Evolutionary conservation across 257 asterid genomes (phyloP), one percentile per base, ranked within the genome.

Genomic region (Capsicum baccatum): DNA sequence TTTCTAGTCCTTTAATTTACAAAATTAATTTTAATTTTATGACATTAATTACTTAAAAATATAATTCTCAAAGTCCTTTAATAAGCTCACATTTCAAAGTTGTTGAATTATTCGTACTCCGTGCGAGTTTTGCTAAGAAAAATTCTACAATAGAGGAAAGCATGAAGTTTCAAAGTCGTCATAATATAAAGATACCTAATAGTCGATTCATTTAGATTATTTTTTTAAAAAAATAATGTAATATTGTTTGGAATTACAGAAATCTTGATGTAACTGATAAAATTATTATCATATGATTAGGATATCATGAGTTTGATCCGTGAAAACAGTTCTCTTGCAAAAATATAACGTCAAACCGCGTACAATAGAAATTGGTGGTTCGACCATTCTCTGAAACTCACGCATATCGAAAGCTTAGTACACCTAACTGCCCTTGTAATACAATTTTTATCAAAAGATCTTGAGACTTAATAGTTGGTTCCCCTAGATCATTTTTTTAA

Each of bases 131-230:
- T 68, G 50, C 78, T 7, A 3, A 14, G 0, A 15, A 56, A 17
- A 16, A 17, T 1, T 2, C 33, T n/a, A 39, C 13, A 67, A 68
- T 37, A 15, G 26, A 21, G 13, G 52, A 7, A 8, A 37, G 21
- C 54, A 2, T 68, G 78, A 68, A 68, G 8, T 68, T 68, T 68
- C 78, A 15, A 68, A 68, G 78, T 67, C 74, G 50, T 14, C 14
- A 35, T 1, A 17, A 26, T 26, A 26, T 26, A 4, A 16, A 17
- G 21, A 58, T 6, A 58, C 9, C 26, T 58, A 58, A 58, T 16
- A 58, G 10, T 58, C 11, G 5, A 1, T 58, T 58, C 64, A 16
- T 17, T 1, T 54, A 0, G 58, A 54, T 42, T 42, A 1, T 0
- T 10, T 5, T 17, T 8, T 16, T 58, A 2, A 0, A 0, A 26